These are phyloP conservation scores for Venturia carpophila DNA, from an alignment of 2,329 filamentous ascomycete genomes.

Conservation along the genomic window DNA sequence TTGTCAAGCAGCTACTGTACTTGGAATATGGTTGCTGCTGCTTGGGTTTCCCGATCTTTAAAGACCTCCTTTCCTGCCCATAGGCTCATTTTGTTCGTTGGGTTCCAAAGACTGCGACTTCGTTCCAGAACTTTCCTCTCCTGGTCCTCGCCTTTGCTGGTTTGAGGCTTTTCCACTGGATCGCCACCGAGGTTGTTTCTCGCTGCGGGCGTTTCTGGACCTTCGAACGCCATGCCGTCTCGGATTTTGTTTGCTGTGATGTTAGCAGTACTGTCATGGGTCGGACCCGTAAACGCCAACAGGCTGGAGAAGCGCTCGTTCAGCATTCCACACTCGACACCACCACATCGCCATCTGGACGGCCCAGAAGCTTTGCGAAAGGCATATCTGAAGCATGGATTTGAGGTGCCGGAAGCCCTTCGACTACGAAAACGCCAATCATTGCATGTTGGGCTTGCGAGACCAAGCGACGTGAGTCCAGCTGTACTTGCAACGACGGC, in stretches of 20 bases:
- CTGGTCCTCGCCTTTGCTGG: conserved; percentile 6
- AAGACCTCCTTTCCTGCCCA: not conserved
- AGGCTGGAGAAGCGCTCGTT: conserved; percentile 16
- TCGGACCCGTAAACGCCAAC: conserved; percentile 35
- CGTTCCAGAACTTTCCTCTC: conserved; percentile 9
- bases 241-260: conserved; percentile 2
- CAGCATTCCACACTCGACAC: conserved; percentile 1
- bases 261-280: not conserved
- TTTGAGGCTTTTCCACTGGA: conserved; percentile 2
- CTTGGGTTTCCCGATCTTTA: not conserved
- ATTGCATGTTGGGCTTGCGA: not conserved
- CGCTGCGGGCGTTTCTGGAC: not conserved
- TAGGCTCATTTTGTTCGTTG: conserved; percentile 1
- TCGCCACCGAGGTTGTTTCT: not conserved
- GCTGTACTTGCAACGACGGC: conserved; percentile 34
- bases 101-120: not conserved
- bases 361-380: conserved; percentile 12
- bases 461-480: not conserved
- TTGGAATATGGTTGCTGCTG: not conserved
- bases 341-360: not conserved
- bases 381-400: conserved; percentile 18
- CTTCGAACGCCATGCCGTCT: not conserved
- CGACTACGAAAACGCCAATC: conserved; percentile 15
- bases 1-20: conserved; percentile 8
- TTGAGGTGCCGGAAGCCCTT: conserved; percentile 6